Base-by-base conservation (phyloP, 495 filamentous ascomycete genomes). In the Daldinia concentrica region DNA sequence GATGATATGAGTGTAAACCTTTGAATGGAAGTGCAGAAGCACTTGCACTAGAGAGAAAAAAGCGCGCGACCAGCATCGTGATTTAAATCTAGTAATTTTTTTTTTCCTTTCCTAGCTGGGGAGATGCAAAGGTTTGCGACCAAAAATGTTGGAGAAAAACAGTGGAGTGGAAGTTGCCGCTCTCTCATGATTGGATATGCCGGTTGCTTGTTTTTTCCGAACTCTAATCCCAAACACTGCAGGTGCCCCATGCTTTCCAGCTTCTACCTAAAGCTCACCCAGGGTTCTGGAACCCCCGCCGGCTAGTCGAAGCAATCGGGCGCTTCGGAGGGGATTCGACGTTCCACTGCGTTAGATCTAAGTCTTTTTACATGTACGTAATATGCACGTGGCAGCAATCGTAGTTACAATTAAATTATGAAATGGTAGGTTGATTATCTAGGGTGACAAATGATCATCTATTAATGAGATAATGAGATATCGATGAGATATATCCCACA, bases 101-200 rank as follows among this genome's bases (percentile, higher is more conserved):
- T 72, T 68, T 68, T 68, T 43, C 19, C 19, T 64, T 58, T 65
- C 37, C 56, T 60, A 26, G 57, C 52, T 45, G 29, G 48, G 37
- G 39, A 60, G 56, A 64, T 55, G 24, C 27, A 69, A 69, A 69
- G 34, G 50, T 69, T 73, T 69, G 60, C 70, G 64, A 61, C 70
- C 70, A 39, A 65, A 68, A 24, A 51, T 17, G 19, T 64, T 68
- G 60, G 64, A 68, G 64, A 68, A 61, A 39, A 72, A 68, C 66
- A 73, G 70, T 73, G 70, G 70, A 59, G 51, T 50, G 34, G 6
- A 34, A 30, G 4, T n/a, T 61, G 51, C 12, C 39, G 57, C 37
- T 22, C 19, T 50, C 3, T 22, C 1, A 36, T 66, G 65, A 65
- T 66, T 73, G 70, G 65, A 54, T 57, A 4, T 48, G 5, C 17